Evolutionary conservation across 345 rosid species (phyloP).

Genomic region (Sonneratia caseolaris): DNA sequence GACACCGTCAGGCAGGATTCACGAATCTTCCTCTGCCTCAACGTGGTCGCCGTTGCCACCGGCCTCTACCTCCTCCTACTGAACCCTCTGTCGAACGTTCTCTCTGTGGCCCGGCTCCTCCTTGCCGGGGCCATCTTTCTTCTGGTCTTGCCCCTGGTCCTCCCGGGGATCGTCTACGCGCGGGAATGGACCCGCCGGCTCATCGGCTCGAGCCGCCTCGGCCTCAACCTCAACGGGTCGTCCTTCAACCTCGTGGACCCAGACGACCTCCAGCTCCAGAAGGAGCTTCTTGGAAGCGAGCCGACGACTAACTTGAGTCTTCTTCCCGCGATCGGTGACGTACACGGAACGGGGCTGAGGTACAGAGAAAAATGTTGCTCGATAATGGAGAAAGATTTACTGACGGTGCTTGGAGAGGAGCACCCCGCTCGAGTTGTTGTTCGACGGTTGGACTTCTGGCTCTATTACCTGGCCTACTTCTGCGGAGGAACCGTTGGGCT

Average conservation of each 20-base stretch:
- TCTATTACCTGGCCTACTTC: slow-evolving; percentile 57
- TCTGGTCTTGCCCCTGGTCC: slow-evolving; percentile 41
- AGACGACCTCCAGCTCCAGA: slow-evolving; percentile 42
- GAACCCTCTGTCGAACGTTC: slow-evolving; percentile 26
- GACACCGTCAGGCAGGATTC: slow-evolving; percentile 29
- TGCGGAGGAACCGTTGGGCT: slow-evolving; percentile 79
- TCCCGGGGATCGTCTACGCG: slow-evolving; percentile 51
- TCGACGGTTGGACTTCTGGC: slow-evolving; percentile 69
- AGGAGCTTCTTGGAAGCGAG: slow-evolving; percentile 29
- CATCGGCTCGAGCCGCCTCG: slow-evolving; percentile 11
- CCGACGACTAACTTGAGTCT: background rate
- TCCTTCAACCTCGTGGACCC: slow-evolving; percentile 32
- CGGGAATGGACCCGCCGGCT: slow-evolving; percentile 31
- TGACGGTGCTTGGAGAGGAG: slow-evolving; percentile 65
- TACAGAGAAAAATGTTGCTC: slow-evolving; percentile 17
- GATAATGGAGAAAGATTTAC: slow-evolving; percentile 32
- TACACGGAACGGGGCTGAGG: background rate
- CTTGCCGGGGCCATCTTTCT: slow-evolving; percentile 43
- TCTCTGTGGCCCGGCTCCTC: slow-evolving; percentile 35
- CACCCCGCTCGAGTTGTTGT: slow-evolving; percentile 41
- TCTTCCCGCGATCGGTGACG: background rate
- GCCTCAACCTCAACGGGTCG: slow-evolving; percentile 14
- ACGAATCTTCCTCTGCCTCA: slow-evolving; percentile 39
- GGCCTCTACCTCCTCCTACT: slow-evolving; percentile 64
- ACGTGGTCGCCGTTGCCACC: slow-evolving; percentile 46